Base-by-base conservation (phyloP, 176 grass and related monocot genomes). In the Lolium perenne region DNA sequence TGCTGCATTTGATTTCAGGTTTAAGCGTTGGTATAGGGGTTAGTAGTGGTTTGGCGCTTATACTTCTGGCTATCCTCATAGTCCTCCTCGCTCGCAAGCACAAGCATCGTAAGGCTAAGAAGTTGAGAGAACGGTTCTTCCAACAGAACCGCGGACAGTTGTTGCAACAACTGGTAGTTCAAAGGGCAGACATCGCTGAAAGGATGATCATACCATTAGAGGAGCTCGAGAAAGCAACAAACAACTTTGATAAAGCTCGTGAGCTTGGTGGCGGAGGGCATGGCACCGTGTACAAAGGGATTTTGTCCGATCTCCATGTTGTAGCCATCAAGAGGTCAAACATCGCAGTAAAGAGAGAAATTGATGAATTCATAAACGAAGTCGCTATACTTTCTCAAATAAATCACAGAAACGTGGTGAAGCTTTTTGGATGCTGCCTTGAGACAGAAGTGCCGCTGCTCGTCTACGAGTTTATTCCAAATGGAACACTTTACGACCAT, bases 1-100 rank as follows among this genome's bases (percentile, higher is more conserved):
- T 35, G 32, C 32, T 35, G 32, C 32, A 35, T 35, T 35, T 35
- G 2, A 13, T 20, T 58, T 40, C 75, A 57, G 75, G 75, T 77
- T 38, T 77, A 57, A 77, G 75, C 53, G 6, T 77, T 20, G 75
- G 75, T 14, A 29, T 77, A n/a, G 75, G 75, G 5, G 75, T n/a
- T 38, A 58, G 50, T 21, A 58, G 75, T 58, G 75, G 15, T 5
- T 17, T 55, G 35, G 10, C 1, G 26, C 53, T 77, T 38, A 57
- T 77, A 57, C 75, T 77, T 57, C 10, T 77, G 8, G 17, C 20
- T 38, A 4, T 77, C 26, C 29, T 69, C 35, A 40, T 20, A 4
- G 8, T 69, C 17, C 16, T 69, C 35, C 29, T 69, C 8, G 3
- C 15, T 69, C 35, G 66, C 35, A 69, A 69, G 32, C 66, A 69